Conservation (phyloP, 345 rosid genomes). For the Boechera divaricarpa region DNA sequence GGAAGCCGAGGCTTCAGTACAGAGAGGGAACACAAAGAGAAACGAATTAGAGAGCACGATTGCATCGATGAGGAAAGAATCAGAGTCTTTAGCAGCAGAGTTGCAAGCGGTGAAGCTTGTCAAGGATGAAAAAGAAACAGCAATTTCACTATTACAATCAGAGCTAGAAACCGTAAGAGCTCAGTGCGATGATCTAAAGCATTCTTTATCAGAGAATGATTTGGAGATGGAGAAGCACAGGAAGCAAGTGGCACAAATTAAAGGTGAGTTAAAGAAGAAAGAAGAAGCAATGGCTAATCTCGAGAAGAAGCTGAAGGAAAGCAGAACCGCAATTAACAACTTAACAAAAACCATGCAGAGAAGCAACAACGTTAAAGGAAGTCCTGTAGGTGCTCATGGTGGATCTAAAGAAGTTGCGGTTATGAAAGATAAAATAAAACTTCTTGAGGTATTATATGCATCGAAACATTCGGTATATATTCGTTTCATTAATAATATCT, state of each 20-base stretch:
- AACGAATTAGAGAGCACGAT: constrained; percentile 49
- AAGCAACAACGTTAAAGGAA: constrained; percentile 54
- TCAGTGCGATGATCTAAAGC: constrained; percentile 56
- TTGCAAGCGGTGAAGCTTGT: constrained; percentile 49
- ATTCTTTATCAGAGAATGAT: constrained; percentile 56
- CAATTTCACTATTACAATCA: constrained; percentile 48
- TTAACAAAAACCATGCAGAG: constrained; percentile 47
- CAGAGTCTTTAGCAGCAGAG: constrained; percentile 52
- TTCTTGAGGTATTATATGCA: constrained; percentile 62
- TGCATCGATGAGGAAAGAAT: constrained; percentile 56
- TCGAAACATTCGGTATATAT: not conserved
- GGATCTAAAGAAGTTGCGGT: constrained; percentile 59
- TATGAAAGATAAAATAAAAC: constrained; percentile 64
- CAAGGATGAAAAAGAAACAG: constrained; percentile 56
- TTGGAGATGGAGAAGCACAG: constrained; percentile 66
- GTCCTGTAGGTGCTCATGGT: constrained; percentile 43
- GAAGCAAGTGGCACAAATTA: constrained; percentile 60
- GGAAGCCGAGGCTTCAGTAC: constrained; percentile 54
- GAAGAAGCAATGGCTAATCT: constrained; percentile 52
- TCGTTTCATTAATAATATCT: not conserved
- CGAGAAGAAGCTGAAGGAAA: constrained; percentile 69
- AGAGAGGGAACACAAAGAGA: constrained; percentile 51
- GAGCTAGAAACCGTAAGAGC: constrained; percentile 53
- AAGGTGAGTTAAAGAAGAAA: constrained; percentile 71
- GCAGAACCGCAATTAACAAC: constrained; percentile 51